Evolutionary conservation across 306 rosid species (phyloP).

Genomic region (Cucumis cinereus): DNA sequence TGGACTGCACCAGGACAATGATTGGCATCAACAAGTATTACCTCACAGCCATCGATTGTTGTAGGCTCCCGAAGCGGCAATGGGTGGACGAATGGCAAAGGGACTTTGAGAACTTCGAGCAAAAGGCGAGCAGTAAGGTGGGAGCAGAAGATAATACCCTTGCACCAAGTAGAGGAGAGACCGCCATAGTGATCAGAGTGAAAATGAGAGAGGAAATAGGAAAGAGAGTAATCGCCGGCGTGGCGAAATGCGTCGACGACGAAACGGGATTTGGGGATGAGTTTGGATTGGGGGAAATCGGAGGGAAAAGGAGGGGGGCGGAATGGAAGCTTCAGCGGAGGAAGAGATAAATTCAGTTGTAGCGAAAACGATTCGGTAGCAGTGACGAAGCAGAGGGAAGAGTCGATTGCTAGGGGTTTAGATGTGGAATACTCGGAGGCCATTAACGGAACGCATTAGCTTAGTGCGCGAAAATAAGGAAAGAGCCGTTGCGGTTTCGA

Average conservation of each 20-base stretch:
- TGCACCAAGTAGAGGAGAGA: conserved; percentile 57
- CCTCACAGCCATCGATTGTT: conserved; percentile 38
- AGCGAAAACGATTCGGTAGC: conserved; percentile 27
- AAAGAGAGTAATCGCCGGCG: conserved; percentile 38
- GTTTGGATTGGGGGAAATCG: conserved; percentile 51
- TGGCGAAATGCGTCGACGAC: conserved; percentile 64
- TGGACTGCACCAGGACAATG: conserved; percentile 92
- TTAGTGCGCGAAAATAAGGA: background rate
- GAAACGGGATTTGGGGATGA: conserved; percentile 74
- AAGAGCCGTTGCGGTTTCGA: background rate
- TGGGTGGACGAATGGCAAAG: conserved; percentile 30
- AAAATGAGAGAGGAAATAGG: conserved; percentile 90
- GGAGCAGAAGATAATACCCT: conserved; percentile 69
- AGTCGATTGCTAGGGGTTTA: conserved; percentile 33
- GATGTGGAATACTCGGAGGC: conserved; percentile 13
- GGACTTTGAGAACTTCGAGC: conserved; percentile 31
- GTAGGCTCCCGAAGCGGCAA: conserved; percentile 32
- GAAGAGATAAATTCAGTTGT: conserved; percentile 15
- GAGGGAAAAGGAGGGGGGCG: conserved; percentile 29
- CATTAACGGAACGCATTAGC: conserved; percentile 9
- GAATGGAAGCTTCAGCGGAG: conserved; percentile 5
- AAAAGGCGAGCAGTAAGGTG: conserved; percentile 45
- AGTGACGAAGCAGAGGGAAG: conserved; percentile 32
- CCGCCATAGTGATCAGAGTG: conserved; percentile 87
- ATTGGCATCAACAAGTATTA: conserved; percentile 60